Percentiles rank a stretch among this genome's conserved stretches.
Conservation (phyloP, 2,329 filamentous ascomycete genomes). For the Venturia oleaginea region DNA sequence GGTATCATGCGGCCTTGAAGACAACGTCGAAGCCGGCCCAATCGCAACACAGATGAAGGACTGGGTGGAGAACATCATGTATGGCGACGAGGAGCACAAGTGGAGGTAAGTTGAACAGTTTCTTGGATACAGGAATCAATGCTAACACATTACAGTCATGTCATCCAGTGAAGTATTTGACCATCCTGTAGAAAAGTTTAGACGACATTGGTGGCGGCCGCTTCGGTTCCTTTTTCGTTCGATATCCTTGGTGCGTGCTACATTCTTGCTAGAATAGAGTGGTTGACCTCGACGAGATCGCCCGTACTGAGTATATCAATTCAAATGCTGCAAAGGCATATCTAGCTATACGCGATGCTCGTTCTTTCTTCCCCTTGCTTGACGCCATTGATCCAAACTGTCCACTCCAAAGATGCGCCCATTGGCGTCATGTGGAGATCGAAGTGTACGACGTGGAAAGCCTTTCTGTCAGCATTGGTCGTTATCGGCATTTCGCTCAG, state of each 20-base stretch:
- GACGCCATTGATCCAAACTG: neutral
- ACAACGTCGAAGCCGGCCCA: slow-evolving; percentile 77
- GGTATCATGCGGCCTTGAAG: slow-evolving; percentile 73
- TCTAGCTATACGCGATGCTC: neutral
- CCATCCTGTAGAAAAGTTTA: neutral
- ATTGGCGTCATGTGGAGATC: neutral
- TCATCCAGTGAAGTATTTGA: neutral
- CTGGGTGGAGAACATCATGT: slow-evolving; percentile 94
- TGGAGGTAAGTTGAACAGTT: slow-evolving; percentile 55
- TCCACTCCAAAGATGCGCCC: neutral
- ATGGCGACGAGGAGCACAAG: slow-evolving; percentile 82
- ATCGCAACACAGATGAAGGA: slow-evolving; percentile 81
- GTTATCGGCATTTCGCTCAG: neutral
- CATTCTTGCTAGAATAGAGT: neutral
- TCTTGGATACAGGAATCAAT: neutral
- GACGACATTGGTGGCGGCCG: neutral
- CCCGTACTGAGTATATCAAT: neutral
- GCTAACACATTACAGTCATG: neutral
- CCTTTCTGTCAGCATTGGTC: neutral
- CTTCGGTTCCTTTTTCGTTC: neutral
- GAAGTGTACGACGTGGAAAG: neutral
- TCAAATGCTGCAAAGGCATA: neutral
- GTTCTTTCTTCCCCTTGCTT: neutral
- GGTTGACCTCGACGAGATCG: neutral
- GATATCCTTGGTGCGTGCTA: slow-evolving; percentile 1